Evolutionary conservation across 1,139 yeast species (phyloP), one percentile per base, ranked within the genome.

Genomic region (Wickerhamomyces sp.): DNA sequence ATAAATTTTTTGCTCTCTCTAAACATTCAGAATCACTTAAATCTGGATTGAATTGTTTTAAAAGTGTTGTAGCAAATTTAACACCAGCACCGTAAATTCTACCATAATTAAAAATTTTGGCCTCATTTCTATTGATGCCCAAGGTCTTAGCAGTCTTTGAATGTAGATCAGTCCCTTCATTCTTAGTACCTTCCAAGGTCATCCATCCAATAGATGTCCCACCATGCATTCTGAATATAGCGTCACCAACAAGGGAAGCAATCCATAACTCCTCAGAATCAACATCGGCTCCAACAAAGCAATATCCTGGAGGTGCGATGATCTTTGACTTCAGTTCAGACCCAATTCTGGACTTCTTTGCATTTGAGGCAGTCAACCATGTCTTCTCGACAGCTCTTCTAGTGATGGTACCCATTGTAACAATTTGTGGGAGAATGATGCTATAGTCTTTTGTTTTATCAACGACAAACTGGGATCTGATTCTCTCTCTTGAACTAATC

Each of bases 251-350:
- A 36, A 94, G 70, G 29, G 97, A 86, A 0, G 99, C 99, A 55
- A 94, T 93, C 99, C 99, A 94, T 42, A 94, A 72, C 61, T 94
- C 99, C 62, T 94, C 99, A 37, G 96, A 88, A 65, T 94, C 99
- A 6, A 94, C 99, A 70, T 94, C 96, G 1, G 99, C 99, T 7
- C 99, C 99, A 10, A 94, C 96, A 67, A 94, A 86, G 40, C 79
- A 79, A 62, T 90, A 93, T 0, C 98, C 98, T 4, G 76, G 69
- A 0, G 99, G 99, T 0, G 98, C 97, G 49, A 75, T 72, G 7
- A 94, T 71, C 71, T 89, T 79, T 0, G 97, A 81, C 64, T 94
- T 94, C 50, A 93, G 71, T 61, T 94, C 99, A 1, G 98, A 90
- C 0, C 99, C 99, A 41, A 94, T 80, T 50, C 98, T 69, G 45